A percentile compares a stretch with the other conserved stretches of the same genome.
Conservation (phyloP, 164 flowering plant species). For the Magnolia kwangsiensis region DNA sequence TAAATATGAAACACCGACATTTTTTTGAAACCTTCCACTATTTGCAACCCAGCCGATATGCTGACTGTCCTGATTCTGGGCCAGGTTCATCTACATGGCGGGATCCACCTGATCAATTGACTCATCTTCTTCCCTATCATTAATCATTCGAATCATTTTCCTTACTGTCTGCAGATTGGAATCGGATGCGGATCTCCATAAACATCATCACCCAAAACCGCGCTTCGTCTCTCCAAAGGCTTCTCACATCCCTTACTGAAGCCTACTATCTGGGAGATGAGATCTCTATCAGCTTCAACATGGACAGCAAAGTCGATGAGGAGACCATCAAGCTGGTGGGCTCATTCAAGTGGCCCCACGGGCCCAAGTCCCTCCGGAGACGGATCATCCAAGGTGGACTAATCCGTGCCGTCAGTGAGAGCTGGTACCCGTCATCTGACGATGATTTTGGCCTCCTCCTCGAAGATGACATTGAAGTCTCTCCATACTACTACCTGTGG, state of each 20-base stretch:
- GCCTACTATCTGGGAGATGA: conserved; percentile 88
- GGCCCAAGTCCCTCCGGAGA: conserved; percentile 69
- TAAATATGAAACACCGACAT: no score
- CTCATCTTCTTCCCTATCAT: background rate
- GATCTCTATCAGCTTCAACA: conserved; percentile 79
- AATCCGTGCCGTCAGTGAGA: conserved; percentile 94
- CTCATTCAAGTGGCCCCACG: conserved; percentile 88
- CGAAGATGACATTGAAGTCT: conserved; percentile 96
- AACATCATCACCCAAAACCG: conserved; percentile 95
- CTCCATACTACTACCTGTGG: conserved; percentile 95
- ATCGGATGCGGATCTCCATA: conserved; percentile 70
- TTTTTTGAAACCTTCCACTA: no score
- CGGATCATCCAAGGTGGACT: conserved; percentile 97
- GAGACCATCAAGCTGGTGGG: conserved; percentile 56
- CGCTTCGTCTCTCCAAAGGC: conserved; percentile 59
- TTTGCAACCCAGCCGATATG: background rate
- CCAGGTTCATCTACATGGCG: no score
- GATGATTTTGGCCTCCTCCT: conserved; percentile 87
- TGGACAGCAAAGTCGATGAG: conserved; percentile 93
- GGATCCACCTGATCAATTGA: background rate
- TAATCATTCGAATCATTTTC: background rate
- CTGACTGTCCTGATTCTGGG: background rate
- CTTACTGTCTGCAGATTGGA: conserved; percentile 70
- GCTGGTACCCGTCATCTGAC: conserved; percentile 94
- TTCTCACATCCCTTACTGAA: conserved; percentile 66